Percentiles rank a stretch among this genome's conserved stretches.
These are phyloP conservation scores for Plasmodium coatneyi DNA, from an alignment of 169 alveolate genomes.

Conservation along the genomic window DNA sequence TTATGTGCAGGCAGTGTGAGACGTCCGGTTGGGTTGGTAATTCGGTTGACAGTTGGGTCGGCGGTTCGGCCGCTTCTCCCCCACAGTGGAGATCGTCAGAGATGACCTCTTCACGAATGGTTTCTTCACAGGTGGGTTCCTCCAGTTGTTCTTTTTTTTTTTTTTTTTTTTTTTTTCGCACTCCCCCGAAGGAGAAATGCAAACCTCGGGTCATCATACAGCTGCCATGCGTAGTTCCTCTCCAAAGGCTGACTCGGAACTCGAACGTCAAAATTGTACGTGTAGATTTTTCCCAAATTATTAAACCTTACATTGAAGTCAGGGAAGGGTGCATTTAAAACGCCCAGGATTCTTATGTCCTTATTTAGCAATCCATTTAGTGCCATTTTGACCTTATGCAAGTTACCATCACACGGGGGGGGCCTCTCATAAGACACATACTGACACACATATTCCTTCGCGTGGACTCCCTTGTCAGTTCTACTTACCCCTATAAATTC, in stretches of 20 bases:
- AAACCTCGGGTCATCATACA: constrained; percentile 76
- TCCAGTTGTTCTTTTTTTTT: neutral
- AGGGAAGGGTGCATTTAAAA: constrained; percentile 73
- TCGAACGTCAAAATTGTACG: constrained; percentile 79
- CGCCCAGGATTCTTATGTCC: constrained; percentile 77
- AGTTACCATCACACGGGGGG: constrained; percentile 78
- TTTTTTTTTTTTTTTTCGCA: neutral
- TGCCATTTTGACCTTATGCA: constrained; percentile 73
- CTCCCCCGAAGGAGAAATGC: constrained; percentile 8
- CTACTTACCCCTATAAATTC: constrained; percentile 83
- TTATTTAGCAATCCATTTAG: constrained; percentile 79
- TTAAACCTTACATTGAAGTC: constrained; percentile 79
- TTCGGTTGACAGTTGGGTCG: neutral
- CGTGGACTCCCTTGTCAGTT: constrained; percentile 86
- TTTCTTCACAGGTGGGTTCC: neutral
- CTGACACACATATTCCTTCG: constrained; percentile 82
- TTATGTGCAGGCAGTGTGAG: constrained; percentile 18
- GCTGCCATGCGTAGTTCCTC: constrained; percentile 83
- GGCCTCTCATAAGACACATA: constrained; percentile 80
- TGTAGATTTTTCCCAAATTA: constrained; percentile 82
- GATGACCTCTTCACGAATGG: no score
- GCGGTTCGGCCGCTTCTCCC: neutral
- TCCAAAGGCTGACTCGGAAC: constrained; percentile 79
- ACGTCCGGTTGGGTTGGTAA: neutral
- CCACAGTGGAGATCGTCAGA: neutral